Base-by-base conservation (phyloP, 257 asterid genomes). In the Lithospermum erythrorhizon region DNA sequence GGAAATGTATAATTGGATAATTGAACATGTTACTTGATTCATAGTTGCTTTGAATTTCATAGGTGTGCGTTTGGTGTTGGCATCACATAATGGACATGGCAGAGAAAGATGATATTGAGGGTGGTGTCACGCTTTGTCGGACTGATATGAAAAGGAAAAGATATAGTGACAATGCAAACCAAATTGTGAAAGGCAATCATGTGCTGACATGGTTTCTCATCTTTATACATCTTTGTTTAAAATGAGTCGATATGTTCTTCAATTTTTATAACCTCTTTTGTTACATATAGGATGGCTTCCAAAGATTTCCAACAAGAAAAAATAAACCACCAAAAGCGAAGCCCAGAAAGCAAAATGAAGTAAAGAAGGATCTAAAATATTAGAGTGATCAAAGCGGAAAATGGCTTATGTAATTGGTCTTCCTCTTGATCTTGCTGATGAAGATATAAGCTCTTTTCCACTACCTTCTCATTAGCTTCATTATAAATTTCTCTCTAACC, bases 1-100 rank as follows among this genome's bases (percentile, higher is more conserved):
- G n/a, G n/a, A n/a, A n/a, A n/a, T n/a, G n/a, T n/a, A n/a, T n/a
- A n/a, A n/a, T n/a, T n/a, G n/a, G n/a, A n/a, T n/a, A n/a, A 11
- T 21, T 65, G 16, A 62, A 30, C 30, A 22, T 51, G 63, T 48
- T 65, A 56, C 37, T 58, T 19, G 59, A 45, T 17, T 29, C 30
- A 29, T 64, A 58, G 21, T 55, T 69, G 32, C 53, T 65, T 57
- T 55, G 60, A 59, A 52, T 35, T 30, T 6, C 61, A 55, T 80
- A 91, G 98, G 75, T 87, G 58, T 91, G 98, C 76, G 84, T 87
- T 68, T 91, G 95, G 96, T 91, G 98, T 77, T 91, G 95, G 95
- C 94, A 91, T 81, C 96, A 87, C 73, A 78, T 91, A 69, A 91
- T 91, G 66, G 96, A 83, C 81, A 81, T 90, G 91, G 95, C 96